A percentile compares a stretch with the other conserved stretches of the same genome.
Evolutionary conservation across 805 yeast species (phyloP).

Genomic region (Sporopachydermia lactativora): DNA sequence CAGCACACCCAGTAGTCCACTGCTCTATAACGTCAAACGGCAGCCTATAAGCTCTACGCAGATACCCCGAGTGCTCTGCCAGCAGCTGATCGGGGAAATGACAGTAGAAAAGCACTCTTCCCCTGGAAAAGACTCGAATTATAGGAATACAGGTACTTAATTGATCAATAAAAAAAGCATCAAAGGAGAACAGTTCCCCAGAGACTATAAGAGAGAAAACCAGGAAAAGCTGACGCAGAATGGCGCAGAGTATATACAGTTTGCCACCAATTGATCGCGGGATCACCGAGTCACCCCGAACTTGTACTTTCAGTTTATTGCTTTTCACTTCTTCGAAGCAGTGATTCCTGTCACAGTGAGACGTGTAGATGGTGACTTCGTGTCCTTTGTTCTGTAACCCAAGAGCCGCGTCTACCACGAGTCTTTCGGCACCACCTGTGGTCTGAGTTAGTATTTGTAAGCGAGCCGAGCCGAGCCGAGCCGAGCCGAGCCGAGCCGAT

Average conservation of each 20-base stretch:
- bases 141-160: slow-evolving; percentile 74
- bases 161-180: slow-evolving; percentile 78
- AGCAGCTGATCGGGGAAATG: slow-evolving; percentile 90
- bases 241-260: slow-evolving; percentile 72
- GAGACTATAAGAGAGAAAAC: slow-evolving; percentile 28
- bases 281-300: slow-evolving; percentile 63
- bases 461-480: too few relatives aligned
- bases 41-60: slow-evolving; percentile 54
- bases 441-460: too few relatives aligned
- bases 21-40: slow-evolving; percentile 85
- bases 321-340: slow-evolving; percentile 80
- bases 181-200: slow-evolving; percentile 32
- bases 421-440: slow-evolving; percentile 78
- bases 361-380: slow-evolving; percentile 59
- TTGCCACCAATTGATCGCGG: slow-evolving; percentile 59
- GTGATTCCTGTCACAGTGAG: slow-evolving; percentile 78
- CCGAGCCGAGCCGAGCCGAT: too few relatives aligned
- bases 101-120: slow-evolving; percentile 72
- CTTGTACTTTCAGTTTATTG: slow-evolving; percentile 45
- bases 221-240: slow-evolving; percentile 65
- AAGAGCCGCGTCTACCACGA: slow-evolving; percentile 92
- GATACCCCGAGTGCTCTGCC: slow-evolving; percentile 38
- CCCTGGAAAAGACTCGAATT: slow-evolving; percentile 22
- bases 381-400: slow-evolving; percentile 62
- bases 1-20: slow-evolving; percentile 62